Conservation (phyloP, 352 stramenopile genomes). For the Phytophthora vignae region DNA sequence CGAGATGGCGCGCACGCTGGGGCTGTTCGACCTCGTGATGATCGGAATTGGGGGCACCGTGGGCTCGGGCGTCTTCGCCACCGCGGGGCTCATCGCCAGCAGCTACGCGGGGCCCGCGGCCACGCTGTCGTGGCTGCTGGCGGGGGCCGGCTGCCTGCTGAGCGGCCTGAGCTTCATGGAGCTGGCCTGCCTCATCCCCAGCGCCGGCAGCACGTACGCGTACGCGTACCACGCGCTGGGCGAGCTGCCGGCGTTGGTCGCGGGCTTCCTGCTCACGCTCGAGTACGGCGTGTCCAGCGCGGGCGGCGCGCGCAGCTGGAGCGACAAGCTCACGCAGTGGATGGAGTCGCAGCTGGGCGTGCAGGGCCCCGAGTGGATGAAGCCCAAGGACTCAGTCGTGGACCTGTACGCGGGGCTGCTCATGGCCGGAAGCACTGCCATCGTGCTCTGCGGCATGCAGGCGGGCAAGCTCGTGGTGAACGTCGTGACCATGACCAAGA, state of each 20-base stretch:
- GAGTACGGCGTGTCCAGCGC: conserved; percentile 94
- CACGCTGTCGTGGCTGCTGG: conserved; percentile 87
- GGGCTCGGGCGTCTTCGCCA: conserved; percentile 94
- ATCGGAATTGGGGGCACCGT: conserved; percentile 95
- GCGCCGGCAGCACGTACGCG: conserved; percentile 92
- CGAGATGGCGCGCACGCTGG: conserved; percentile 58
- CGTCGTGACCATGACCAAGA: conserved; percentile 91
- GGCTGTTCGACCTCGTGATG: conserved; percentile 93
- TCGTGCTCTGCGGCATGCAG: conserved; percentile 89
- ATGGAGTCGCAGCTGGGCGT: conserved; percentile 64
- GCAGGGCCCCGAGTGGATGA: conserved; percentile 67
- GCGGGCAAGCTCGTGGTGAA: conserved; percentile 91
- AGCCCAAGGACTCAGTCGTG: conserved; percentile 61
- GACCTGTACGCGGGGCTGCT: conserved; percentile 85
- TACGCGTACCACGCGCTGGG: conserved; percentile 95
- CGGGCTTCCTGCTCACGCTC: conserved; percentile 90
- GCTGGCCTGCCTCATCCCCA: conserved; percentile 88
- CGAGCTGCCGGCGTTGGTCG: conserved; percentile 92
- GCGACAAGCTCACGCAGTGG: conserved; percentile 93
- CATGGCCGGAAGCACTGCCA: conserved; percentile 62
- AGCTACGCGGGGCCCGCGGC: conserved; percentile 79
- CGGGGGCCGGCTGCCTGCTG: conserved; percentile 79
- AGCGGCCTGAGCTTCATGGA: conserved; percentile 94
- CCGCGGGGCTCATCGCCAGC: conserved; percentile 70
- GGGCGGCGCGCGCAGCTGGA: conserved; percentile 93